These are phyloP conservation scores for Xylariaceae sp. DNA, from an alignment of 2,329 filamentous ascomycete species.

Conservation along the genomic window DNA sequence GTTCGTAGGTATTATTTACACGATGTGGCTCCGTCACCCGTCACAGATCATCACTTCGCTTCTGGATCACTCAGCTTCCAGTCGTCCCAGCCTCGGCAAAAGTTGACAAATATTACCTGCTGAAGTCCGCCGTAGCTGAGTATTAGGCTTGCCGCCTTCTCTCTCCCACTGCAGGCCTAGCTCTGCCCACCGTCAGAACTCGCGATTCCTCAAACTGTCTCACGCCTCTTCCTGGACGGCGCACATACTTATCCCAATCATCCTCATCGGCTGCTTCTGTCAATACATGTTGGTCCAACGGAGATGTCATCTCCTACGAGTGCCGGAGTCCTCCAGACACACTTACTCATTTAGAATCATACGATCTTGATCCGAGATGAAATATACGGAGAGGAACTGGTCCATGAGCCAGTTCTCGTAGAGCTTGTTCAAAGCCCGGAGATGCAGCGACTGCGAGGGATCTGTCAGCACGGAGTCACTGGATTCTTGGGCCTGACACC, in stretches of 20 bases:
- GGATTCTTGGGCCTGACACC: conserved; percentile 35
- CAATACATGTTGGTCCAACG: background rate
- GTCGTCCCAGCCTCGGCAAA: too few species aligned
- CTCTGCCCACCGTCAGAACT: too few species aligned
- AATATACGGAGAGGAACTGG: conserved; percentile 34
- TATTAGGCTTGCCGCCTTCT: too few species aligned
- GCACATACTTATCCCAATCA: background rate
- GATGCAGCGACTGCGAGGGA: conserved; percentile 33
- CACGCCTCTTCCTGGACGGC: background rate
- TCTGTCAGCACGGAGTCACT: conserved; percentile 38
- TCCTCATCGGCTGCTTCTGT: background rate
- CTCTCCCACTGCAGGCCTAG: too few species aligned
- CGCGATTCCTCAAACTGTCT: too few species aligned
- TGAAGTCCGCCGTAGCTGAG: too few species aligned
- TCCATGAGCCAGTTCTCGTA: conserved; percentile 36
- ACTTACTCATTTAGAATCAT: conserved; percentile 17
- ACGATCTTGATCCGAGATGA: conserved; percentile 32
- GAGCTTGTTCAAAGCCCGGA: conserved; percentile 35
- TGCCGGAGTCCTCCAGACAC: conserved; percentile 23
- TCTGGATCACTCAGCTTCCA: too few species aligned
- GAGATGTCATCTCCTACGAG: conserved; percentile 10
- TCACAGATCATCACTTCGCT: too few species aligned
- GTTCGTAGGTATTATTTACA: too few species aligned
- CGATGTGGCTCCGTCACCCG: too few species aligned
- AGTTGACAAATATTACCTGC: too few species aligned